Evolutionary conservation across 495 filamentous ascomycete species (phyloP).

Genomic region (Parathielavia appendiculata): DNA sequence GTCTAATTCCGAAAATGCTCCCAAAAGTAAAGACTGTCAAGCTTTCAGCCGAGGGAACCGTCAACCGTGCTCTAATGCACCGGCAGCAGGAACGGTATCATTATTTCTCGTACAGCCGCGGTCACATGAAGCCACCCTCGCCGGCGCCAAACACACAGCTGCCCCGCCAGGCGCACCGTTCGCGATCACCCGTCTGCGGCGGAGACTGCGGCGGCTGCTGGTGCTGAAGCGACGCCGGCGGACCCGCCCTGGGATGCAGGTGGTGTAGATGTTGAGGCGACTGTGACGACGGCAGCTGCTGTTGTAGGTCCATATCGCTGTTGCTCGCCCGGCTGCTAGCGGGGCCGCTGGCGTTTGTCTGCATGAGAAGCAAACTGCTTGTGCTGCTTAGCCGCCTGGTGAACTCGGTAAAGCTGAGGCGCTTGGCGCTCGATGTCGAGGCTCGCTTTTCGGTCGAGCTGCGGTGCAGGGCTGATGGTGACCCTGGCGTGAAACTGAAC

Average conservation of each 20-base stretch:
- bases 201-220: constrained; percentile 13
- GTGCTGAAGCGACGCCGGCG: constrained; percentile 15
- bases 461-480: constrained; percentile 21
- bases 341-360: constrained; percentile 43
- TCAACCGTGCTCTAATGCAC: neutral
- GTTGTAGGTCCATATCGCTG: constrained; percentile 36
- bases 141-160: constrained; percentile 49
- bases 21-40: neutral
- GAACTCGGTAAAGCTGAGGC: constrained; percentile 52
- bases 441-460: constrained; percentile 38
- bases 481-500: constrained; percentile 19
- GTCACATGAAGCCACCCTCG: constrained; percentile 41
- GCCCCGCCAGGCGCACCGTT: constrained; percentile 41
- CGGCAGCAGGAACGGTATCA: neutral
- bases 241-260: constrained; percentile 14
- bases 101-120: too few relatives aligned
- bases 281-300: constrained; percentile 13
- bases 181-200: constrained; percentile 19
- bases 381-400: constrained; percentile 50
- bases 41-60: neutral
- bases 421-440: constrained; percentile 43
- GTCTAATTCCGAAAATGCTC: neutral
- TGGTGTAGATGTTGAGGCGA: neutral
- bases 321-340: constrained; percentile 45
- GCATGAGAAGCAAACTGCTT: constrained; percentile 48